Evolutionary conservation across 169 alveolate genomes (phyloP).

Genomic region (Plasmodium cynomolgi): DNA sequence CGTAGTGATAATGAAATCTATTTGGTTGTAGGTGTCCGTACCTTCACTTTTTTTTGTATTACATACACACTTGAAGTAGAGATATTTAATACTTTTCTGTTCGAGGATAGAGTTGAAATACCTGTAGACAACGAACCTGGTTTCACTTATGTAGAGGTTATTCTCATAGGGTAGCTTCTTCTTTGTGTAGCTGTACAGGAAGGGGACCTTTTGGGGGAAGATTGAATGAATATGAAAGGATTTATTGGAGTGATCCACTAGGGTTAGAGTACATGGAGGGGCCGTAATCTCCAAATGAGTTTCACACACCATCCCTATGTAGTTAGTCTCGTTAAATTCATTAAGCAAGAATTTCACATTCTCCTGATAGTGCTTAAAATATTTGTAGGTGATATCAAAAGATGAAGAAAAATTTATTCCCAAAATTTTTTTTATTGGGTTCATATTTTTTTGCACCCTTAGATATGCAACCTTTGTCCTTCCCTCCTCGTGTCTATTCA

Average conservation of each 20-base stretch:
- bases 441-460: slow-evolving; percentile 14
- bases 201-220: neutral
- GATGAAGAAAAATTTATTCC: slow-evolving; percentile 30
- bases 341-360: slow-evolving; percentile 13
- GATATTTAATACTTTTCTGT: slow-evolving; percentile 12
- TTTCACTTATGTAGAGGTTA: slow-evolving; percentile 6
- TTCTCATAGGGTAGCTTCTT: neutral
- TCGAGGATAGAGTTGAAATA: neutral
- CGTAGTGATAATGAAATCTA: slow-evolving; percentile 16
- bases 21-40: neutral
- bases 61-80: slow-evolving; percentile 23
- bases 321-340: slow-evolving; percentile 34
- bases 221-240: neutral
- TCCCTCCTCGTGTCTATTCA: neutral
- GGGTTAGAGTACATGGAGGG: neutral
- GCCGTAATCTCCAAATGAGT: neutral
- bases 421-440: neutral
- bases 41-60: neutral
- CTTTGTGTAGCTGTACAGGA: neutral
- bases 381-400: slow-evolving; percentile 36
- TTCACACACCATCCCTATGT: slow-evolving; percentile 51
- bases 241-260: neutral
- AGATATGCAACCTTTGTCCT: neutral
- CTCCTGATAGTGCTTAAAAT: slow-evolving; percentile 20
- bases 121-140: slow-evolving; percentile 28